These are phyloP conservation scores for Fusarium virguliforme DNA, from an alignment of 2,329 filamentous ascomycete genomes.

Conservation along the genomic window DNA sequence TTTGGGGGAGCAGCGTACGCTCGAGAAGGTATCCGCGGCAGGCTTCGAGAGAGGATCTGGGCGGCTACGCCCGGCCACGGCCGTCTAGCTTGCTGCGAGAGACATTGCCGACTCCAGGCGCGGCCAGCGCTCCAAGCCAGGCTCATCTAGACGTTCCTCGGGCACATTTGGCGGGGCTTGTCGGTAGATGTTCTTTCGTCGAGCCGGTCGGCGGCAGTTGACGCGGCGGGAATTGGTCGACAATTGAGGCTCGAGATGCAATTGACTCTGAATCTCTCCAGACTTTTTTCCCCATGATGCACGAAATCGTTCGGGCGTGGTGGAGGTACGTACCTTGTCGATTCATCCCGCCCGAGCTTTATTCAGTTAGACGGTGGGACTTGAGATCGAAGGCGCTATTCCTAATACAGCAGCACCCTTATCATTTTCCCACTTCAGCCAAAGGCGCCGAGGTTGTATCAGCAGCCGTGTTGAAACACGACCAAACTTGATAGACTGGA, in stretches of 20 bases:
- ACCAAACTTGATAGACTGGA: slow-evolving; percentile 14
- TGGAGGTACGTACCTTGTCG: slow-evolving; percentile 38
- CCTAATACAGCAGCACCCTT: background rate
- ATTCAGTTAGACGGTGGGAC: background rate
- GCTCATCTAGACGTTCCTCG: slow-evolving; percentile 54
- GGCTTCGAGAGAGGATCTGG: slow-evolving; percentile 22
- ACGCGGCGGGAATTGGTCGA: slow-evolving; percentile 20
- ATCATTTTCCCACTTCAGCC: background rate
- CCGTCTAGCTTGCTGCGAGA: slow-evolving; percentile 44
- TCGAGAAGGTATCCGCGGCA: slow-evolving; percentile 15
- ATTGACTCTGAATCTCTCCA: slow-evolving; percentile 9
- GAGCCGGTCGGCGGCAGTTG: slow-evolving; percentile 16
- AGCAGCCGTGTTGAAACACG: slow-evolving; percentile 6
- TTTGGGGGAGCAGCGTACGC: slow-evolving; percentile 48
- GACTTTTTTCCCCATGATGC: slow-evolving; percentile 41
- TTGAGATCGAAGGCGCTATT: background rate
- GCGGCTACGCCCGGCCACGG: slow-evolving; percentile 30
- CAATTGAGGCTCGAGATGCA: slow-evolving; percentile 19
- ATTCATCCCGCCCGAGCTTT: slow-evolving; percentile 15
- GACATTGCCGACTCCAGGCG: slow-evolving; percentile 58
- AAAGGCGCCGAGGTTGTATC: slow-evolving; percentile 2
- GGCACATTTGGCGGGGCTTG: slow-evolving; percentile 44
- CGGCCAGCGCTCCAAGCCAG: slow-evolving; percentile 57
- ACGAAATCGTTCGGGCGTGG: slow-evolving; percentile 31
- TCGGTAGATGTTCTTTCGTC: slow-evolving; percentile 6